Base-by-base conservation (phyloP, 345 rosid species). In the Ceriops tagal region DNA sequence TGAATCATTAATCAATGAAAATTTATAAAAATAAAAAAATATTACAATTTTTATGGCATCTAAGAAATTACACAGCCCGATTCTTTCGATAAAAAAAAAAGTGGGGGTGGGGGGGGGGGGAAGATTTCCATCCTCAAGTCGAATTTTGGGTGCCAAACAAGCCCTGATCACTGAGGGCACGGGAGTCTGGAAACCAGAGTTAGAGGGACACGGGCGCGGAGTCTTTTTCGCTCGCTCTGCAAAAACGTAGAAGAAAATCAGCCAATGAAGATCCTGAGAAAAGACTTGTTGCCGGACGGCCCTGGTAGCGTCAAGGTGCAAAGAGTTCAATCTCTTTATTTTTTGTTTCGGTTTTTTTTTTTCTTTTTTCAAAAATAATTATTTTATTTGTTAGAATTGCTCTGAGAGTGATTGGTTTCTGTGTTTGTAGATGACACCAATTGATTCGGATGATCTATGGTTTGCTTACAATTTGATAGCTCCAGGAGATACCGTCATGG, bases 381-480 rank as follows among this genome's bases (percentile, higher is more conserved):
- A 3, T 43, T 13, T 13, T 43, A 3, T 13, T 43, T 43, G 49
- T 43, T 3, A 13, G 49, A 43, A 43, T 43, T 13, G 19, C 5
- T 13, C 49, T 43, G 46, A 10, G 46, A 9, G 46, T 39, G 46
- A 15, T 66, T 35, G 32, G 55, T 53, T 27, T 39, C 2, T 32
- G 61, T 46, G 22, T 68, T 57, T 61, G 67, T 82, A 93, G 99
- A 82, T 92, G 91, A 83, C 76, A 22, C 89, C 97, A 1, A 82
- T 83, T 26, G 96, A 95, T 80, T 76, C 96, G 0, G 99, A 92
- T 71, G 99, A 95, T 83, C 84, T 95, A 56, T 95, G 97, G 99
- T 85, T 80, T 59, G 96, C 84, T 75, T 91, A 93, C 72, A 93
- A 93, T 79, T 74, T 93, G 70, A 85, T 93, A 66, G 77, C 96